Evolutionary conservation across 352 stramenopile genomes (phyloP).

Genomic region (Globisporangium cederbergense): DNA sequence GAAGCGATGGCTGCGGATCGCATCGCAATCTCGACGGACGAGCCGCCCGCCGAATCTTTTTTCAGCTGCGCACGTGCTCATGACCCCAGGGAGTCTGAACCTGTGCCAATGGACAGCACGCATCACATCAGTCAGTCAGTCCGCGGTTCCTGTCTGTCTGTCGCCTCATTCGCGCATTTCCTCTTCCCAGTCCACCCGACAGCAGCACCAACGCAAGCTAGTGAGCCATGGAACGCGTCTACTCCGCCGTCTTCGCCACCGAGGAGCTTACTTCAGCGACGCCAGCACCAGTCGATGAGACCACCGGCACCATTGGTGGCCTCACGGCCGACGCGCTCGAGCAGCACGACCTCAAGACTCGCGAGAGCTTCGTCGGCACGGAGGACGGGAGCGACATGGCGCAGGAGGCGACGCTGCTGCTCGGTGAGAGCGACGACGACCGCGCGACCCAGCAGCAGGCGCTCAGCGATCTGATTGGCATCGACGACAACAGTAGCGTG

Average conservation of each 20-base stretch:
- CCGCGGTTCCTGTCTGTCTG: not conserved
- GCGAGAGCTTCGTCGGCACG: slow-evolving; percentile 15
- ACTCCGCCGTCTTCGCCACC: slow-evolving; percentile 75
- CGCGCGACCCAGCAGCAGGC: not conserved
- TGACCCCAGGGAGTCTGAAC: not conserved
- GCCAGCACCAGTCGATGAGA: not conserved
- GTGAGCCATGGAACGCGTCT: slow-evolving; percentile 70
- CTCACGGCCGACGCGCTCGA: slow-evolving; percentile 58
- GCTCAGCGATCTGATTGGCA: not conserved
- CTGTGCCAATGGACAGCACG: not conserved
- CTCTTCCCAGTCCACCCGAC: not conserved
- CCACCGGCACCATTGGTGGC: slow-evolving; percentile 19
- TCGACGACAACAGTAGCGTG: not conserved
- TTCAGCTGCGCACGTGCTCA: not conserved
- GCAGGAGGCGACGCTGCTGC: not conserved
- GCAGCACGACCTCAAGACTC: slow-evolving; percentile 44
- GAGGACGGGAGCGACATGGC: slow-evolving; percentile 9
- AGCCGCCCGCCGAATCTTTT: not conserved
- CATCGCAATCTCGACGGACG: not conserved
- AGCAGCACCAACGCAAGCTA: not conserved
- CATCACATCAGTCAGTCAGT: not conserved
- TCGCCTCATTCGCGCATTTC: slow-evolving; percentile 5
- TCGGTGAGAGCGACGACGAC: not conserved
- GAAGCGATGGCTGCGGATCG: not conserved
- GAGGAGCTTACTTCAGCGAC: not conserved